phyloP scores from a whole-genome alignment of 441 rosid genomes.

The Aquilaria agallochum region DNA sequence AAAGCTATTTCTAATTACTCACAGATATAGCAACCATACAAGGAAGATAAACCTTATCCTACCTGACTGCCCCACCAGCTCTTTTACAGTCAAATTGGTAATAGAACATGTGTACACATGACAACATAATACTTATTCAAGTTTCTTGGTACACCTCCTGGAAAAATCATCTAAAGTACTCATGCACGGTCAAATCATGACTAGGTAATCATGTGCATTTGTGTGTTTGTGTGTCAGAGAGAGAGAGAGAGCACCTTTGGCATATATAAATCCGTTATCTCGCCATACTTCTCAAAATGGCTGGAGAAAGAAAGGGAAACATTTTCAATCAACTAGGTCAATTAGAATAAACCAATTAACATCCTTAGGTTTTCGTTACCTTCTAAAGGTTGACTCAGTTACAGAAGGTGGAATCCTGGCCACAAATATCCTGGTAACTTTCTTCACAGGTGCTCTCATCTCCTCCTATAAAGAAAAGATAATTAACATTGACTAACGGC shows the following conservation, averaged over 20 bases:
- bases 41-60: too few relatives aligned
- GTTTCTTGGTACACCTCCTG: too few relatives aligned
- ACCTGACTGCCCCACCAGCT: too few relatives aligned
- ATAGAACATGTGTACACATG: too few relatives aligned
- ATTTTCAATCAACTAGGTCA: neutral
- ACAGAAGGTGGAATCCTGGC: slow-evolving; percentile 88
- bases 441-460: slow-evolving; percentile 85
- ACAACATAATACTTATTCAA: too few relatives aligned
- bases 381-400: slow-evolving; percentile 65
- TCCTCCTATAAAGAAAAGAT: slow-evolving; percentile 61
- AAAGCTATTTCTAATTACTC: too few relatives aligned
- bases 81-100: too few relatives aligned
- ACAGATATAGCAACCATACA: too few relatives aligned
- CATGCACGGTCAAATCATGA: too few relatives aligned
- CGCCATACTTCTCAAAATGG: slow-evolving; percentile 92
- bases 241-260: slow-evolving; percentile 59
- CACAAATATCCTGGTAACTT: slow-evolving; percentile 83
- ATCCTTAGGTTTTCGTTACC: slow-evolving; percentile 31
- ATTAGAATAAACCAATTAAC: neutral
- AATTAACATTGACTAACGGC: slow-evolving; percentile 10
- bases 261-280: slow-evolving; percentile 89
- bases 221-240: neutral
- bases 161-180: too few relatives aligned
- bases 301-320: slow-evolving; percentile 31
- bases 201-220: too few relatives aligned